These are phyloP conservation scores for Coemansia sp. DNA, from an alignment of 192 early-diverging fungal species.

Conservation along the genomic window DNA sequence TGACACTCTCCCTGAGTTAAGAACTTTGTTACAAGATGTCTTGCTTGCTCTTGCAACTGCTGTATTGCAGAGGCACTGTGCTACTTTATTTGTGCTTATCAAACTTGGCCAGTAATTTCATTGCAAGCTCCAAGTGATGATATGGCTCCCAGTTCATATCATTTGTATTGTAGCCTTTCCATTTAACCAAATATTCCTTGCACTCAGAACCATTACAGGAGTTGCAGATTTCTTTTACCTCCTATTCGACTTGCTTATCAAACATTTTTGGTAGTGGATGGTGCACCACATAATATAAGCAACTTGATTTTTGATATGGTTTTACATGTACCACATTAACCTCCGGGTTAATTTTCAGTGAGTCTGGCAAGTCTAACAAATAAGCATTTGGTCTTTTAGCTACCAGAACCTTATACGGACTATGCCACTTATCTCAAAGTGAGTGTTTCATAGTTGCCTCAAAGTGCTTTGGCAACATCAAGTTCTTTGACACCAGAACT, in stretches of 20 bases:
- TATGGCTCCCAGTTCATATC: no score
- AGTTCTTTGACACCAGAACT: conserved; percentile 4
- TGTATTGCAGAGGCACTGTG: no score
- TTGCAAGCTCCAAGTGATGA: no score
- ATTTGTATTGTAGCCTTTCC: no score
- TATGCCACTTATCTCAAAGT: not conserved
- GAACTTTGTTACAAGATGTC: no score
- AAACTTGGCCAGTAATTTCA: no score
- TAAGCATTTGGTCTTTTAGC: not conserved
- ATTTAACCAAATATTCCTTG: no score
- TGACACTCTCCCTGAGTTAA: no score
- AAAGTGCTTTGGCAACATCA: not conserved
- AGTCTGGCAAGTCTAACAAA: not conserved
- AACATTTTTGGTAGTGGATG: not conserved
- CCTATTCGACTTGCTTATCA: not conserved
- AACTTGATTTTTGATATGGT: no score
- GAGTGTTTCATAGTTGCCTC: not conserved
- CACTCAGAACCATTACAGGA: not conserved
- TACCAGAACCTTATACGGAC: conserved; percentile 3
- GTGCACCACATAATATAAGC: no score
- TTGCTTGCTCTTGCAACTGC: no score
- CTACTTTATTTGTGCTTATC: no score
- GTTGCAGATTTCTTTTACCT: not conserved
- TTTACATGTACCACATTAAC: not conserved
- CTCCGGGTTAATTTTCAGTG: not conserved